Base-by-base conservation (phyloP, 768 basidiomycete genomes). In the Lactarius vividus region DNA sequence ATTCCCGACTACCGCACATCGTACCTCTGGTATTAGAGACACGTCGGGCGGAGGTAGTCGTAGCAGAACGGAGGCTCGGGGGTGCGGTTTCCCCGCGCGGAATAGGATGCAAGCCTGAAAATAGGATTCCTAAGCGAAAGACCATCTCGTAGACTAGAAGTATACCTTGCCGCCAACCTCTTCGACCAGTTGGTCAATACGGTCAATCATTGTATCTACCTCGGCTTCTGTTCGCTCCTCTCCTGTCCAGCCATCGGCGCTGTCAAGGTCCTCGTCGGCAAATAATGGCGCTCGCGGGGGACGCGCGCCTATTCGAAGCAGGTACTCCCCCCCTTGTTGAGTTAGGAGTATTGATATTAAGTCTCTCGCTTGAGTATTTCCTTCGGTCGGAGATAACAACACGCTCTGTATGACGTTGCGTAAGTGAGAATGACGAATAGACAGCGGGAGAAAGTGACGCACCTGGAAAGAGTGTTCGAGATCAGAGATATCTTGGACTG, bases 1-100 rank as follows among this genome's bases (percentile, higher is more conserved):
- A 73, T 97, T 98, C 4, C 97, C 97, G 6, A 98, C 93, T 2
- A 97, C 95, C 0, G 96, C 96, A 71, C 95, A 94, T 37, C 97
- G 85, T 1, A 97, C 94, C 77, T 99, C 96, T 8, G 92, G 89
- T n/a, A 88, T 91, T 44, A 85, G 76, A 26, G 89, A 85, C 2
- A 93, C 87, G 72, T 82, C 88, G 4, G 84, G 84, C 46, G 92
- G 89, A 64, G 91, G 92, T 65, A 94, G 75, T 66, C 92, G 85
- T 63, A 94, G 75, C 31, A 94, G 77, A 20, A 91, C 75, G 13
- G 85, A 80, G 29, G 80, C 78, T 64, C 89, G 82, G 39, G 87
- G 83, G 73, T 84, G 82, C 4, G 74, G 77, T 9, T 76, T 77
- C 62, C 75, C 75, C 53, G 72, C 71, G 57, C 85, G 80, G 65